Evolutionary conservation across 306 rosid genomes (phyloP).

Genomic region (Quercus ilex): DNA sequence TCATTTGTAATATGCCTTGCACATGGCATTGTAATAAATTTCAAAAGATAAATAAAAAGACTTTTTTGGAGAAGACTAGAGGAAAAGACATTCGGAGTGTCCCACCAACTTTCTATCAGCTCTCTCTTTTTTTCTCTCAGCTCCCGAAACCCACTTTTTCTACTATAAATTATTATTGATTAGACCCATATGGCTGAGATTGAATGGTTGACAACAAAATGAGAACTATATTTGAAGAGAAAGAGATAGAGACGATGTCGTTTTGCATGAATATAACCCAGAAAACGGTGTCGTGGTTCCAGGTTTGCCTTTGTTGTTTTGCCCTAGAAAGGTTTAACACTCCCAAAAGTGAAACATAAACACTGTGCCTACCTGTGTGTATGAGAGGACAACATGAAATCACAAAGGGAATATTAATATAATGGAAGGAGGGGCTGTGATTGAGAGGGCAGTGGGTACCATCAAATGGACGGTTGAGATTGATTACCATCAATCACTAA

Average conservation of each 20-base stretch:
- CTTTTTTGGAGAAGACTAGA: not conserved
- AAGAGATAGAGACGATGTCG: constrained; percentile 1
- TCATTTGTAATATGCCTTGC: too few relatives aligned
- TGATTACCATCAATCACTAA: constrained; percentile 22
- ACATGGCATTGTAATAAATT: not conserved
- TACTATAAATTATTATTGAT: constrained; percentile 20
- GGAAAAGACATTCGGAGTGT: constrained; percentile 17
- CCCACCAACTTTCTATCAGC: constrained; percentile 12
- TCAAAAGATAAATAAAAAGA: not conserved
- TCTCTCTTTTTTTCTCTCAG: not conserved
- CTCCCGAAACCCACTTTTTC: not conserved
- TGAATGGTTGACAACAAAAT: not conserved
- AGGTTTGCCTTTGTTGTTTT: not conserved
- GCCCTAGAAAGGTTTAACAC: not conserved
- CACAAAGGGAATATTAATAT: constrained; percentile 8
- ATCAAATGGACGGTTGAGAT: constrained; percentile 24
- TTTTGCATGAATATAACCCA: not conserved
- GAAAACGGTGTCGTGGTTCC: not conserved
- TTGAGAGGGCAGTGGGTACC: too few relatives aligned
- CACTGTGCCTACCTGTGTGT: too few relatives aligned
- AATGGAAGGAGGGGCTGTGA: constrained; percentile 19
- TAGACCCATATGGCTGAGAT: constrained; percentile 3
- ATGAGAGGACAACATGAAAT: constrained; percentile 1
- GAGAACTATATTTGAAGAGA: not conserved
- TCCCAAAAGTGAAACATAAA: not conserved